Base-by-base conservation (phyloP, 2,329 filamentous ascomycete species). In the Cercospora sp. region DNA sequence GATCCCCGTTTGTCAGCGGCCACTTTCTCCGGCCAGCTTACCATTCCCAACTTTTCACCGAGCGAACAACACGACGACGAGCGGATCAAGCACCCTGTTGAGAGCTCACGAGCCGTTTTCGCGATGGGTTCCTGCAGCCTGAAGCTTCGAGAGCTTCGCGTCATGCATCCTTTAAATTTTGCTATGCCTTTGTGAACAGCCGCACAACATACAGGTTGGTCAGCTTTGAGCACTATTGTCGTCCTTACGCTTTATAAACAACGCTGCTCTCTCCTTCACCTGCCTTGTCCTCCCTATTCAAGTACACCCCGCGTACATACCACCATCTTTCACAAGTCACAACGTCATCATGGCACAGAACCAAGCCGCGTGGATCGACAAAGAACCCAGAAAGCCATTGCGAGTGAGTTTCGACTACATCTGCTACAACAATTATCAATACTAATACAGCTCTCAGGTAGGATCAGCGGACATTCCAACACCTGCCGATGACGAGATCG, bases 281-380 rank as follows among this genome's bases (percentile, higher is more conserved):
- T 16, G 13, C 3, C 48, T n/a, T 55, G 6, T n/a, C 23, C 23
- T 55, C 48, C 13, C 42, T n/a, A 30, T 3, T 26, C 28, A 63
- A 42, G 10, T 12, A 45, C 20, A 12, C 2, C 5, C 18, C 31
- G 16, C 36, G 23, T 8, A 16, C 36, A 39, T 12, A 28, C 18
- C 16, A 9, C 20, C 31, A 20, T 12, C 48, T 9, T 28, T 3
- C 48, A 28, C 48, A 23, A 53, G 20, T 48, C 42, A 48, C 26
- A 53, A 9, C 60, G n/a, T 48, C 42, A 63, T 26, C 39, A 53
- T 51, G 63, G 18, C 39, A 36, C 53, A 61, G 59, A 76, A 77
- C 67, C 72, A 76, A 72, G 76, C 74, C 55, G 75, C 76, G 20
- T 77, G 72, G 69, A 70, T 77, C 65, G 75, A 77, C 60, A 68